Evolutionary conservation across 805 yeast genomes (phyloP).

Genomic region (Saccharomycopsis guyanensis): DNA sequence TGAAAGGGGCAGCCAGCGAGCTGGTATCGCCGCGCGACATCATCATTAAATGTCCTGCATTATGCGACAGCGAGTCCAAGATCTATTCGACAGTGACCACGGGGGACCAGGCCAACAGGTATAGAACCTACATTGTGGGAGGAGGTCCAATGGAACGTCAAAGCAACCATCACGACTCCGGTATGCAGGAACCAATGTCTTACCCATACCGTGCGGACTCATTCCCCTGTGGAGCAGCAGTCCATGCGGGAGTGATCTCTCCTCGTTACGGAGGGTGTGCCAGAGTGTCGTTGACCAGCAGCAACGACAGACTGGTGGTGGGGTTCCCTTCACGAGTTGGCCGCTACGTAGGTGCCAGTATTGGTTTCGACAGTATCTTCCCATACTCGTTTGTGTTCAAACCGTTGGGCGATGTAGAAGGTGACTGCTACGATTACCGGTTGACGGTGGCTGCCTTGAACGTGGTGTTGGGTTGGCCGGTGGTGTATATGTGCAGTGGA

Average conservation of each 20-base stretch:
- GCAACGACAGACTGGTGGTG: constrained; percentile 27
- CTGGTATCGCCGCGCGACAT: constrained; percentile 32
- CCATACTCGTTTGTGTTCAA: constrained; percentile 66
- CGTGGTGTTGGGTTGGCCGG: constrained; percentile 53
- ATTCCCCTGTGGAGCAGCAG: constrained; percentile 82
- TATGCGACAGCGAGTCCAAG: constrained; percentile 75
- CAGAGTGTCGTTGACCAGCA: constrained; percentile 47
- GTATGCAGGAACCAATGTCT: constrained; percentile 32
- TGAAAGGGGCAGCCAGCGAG: not conserved
- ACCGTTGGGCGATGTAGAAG: constrained; percentile 26
- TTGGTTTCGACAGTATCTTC: constrained; percentile 63
- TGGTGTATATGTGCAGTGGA: constrained; percentile 43
- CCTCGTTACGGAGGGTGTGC: constrained; percentile 78
- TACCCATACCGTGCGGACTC: constrained; percentile 82
- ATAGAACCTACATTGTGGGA: constrained; percentile 68
- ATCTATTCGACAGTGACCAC: constrained; percentile 68
- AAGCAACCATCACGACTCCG: constrained; percentile 21
- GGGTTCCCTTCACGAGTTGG: constrained; percentile 44
- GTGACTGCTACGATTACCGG: constrained; percentile 68
- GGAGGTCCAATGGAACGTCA: constrained; percentile 49
- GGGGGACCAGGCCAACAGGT: constrained; percentile 60
- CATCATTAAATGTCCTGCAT: constrained; percentile 74
- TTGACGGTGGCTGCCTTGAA: constrained; percentile 48
- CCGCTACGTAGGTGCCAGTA: constrained; percentile 30
- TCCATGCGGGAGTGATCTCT: constrained; percentile 75